These are phyloP conservation scores for Colletotrichum godetiae DNA, from an alignment of 2,329 filamentous ascomycete genomes.

Conservation along the genomic window DNA sequence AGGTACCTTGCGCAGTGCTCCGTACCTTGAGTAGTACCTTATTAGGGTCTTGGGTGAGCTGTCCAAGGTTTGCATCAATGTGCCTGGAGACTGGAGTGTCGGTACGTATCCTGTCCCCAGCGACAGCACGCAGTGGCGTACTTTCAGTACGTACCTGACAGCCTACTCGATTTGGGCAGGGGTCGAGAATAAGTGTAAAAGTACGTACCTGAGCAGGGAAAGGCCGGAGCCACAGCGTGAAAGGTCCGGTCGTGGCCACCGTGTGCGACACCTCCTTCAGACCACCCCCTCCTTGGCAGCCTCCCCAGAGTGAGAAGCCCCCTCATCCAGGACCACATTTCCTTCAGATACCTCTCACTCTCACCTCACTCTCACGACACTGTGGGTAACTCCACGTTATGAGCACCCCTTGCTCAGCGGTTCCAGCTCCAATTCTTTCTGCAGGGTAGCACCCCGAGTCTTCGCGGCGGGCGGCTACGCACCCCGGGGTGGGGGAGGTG, in stretches of 20 bases:
- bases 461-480: constrained; percentile 31
- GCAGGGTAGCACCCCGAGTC: constrained; percentile 30
- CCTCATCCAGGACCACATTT: neutral
- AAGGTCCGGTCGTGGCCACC: neutral
- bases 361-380: constrained; percentile 21
- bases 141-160: neutral
- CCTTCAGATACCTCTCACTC: neutral
- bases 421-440: constrained; percentile 7
- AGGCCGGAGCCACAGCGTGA: neutral
- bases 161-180: neutral
- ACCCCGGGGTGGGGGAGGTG: constrained; percentile 23
- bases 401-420: constrained; percentile 9
- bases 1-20: neutral
- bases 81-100: neutral
- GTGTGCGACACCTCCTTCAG: neutral
- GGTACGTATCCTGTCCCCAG: neutral
- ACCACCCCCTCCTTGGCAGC: neutral
- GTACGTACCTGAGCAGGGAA: neutral
- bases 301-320: neutral
- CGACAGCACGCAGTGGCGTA: neutral
- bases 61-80: neutral
- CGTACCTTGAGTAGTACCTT: too few species aligned
- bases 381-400: constrained; percentile 1
- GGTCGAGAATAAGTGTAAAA: neutral
- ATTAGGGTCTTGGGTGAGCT: neutral